phyloP scores from a whole-genome alignment of 2,329 filamentous ascomycete species.

The Hypoxylon sp. region DNA sequence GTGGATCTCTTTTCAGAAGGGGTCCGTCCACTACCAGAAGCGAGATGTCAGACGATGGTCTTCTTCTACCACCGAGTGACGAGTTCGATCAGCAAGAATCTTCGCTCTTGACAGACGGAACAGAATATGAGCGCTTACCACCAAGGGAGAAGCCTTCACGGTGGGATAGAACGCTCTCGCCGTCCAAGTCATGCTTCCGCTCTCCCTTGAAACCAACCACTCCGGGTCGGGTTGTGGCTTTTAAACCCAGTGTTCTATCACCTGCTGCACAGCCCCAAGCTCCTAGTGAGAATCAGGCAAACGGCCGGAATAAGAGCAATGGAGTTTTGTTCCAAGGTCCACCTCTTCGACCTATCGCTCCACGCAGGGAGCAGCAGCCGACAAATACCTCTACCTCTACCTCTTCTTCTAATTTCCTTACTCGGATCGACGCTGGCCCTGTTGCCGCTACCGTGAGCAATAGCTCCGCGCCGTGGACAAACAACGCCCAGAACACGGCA shows the following conservation, averaged over 20 bases:
- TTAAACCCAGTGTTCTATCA: slow-evolving; percentile 66
- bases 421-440: neutral
- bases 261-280: slow-evolving; percentile 60
- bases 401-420: slow-evolving; percentile 23
- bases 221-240: slow-evolving; percentile 71
- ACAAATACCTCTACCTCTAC: slow-evolving; percentile 24
- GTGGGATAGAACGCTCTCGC: slow-evolving; percentile 67
- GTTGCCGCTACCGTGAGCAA: neutral
- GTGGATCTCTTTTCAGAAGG: slow-evolving; percentile 58
- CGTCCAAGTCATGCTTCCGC: slow-evolving; percentile 69
- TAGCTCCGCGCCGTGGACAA: neutral
- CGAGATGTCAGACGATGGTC: slow-evolving; percentile 32
- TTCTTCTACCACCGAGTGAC: slow-evolving; percentile 42
- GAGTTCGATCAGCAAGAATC: slow-evolving; percentile 50
- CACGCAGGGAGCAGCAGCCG: slow-evolving; percentile 56
- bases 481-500: neutral
- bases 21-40: slow-evolving; percentile 48
- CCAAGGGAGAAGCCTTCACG: slow-evolving; percentile 63
- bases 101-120: slow-evolving; percentile 57
- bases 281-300: slow-evolving; percentile 43
- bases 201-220: slow-evolving; percentile 71
- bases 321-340: slow-evolving; percentile 37
- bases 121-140: slow-evolving; percentile 58
- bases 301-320: slow-evolving; percentile 27
- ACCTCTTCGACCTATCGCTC: slow-evolving; percentile 44